A percentile compares a stretch with the other conserved stretches of the same genome.
These are phyloP conservation scores for Raphanus sativus DNA, from an alignment of 345 rosid genomes.

Conservation along the genomic window DNA sequence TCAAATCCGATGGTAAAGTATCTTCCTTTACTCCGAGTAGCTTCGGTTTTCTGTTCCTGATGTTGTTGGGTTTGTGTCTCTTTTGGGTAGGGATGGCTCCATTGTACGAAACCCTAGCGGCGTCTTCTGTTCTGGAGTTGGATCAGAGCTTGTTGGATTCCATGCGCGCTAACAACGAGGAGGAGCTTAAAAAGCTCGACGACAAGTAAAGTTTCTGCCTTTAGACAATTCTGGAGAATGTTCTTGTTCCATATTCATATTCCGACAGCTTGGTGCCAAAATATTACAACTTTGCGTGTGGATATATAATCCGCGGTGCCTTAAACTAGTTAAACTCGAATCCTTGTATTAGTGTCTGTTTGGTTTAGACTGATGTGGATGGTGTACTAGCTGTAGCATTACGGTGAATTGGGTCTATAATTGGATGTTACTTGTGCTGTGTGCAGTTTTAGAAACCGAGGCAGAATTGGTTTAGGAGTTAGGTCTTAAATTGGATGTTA, in stretches of 20 bases:
- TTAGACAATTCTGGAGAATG: not conserved
- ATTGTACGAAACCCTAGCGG: not conserved
- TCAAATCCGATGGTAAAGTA: constrained; percentile 65
- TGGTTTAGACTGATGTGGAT: not conserved
- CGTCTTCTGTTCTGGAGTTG: not conserved
- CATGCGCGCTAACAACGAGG: not conserved
- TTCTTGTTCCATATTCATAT: not conserved
- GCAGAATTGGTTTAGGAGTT: no score
- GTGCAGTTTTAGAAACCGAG: no score
- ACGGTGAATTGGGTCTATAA: no score
- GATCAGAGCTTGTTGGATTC: not conserved
- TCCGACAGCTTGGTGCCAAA: not conserved
- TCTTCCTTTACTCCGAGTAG: not conserved
- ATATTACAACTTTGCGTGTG: not conserved
- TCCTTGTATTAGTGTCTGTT: not conserved
- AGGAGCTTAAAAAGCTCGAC: not conserved
- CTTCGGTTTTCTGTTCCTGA: not conserved
- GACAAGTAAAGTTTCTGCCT: not conserved
- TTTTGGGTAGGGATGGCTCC: not conserved
- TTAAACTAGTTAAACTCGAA: not conserved
- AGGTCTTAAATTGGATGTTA: no score
- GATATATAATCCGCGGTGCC: not conserved
- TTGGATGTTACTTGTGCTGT: no score
- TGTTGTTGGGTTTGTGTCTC: not conserved
- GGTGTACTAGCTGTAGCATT: no score